Conservation (phyloP, 176 grass and related monocot genomes). For the Ensete glaucum region DNA sequence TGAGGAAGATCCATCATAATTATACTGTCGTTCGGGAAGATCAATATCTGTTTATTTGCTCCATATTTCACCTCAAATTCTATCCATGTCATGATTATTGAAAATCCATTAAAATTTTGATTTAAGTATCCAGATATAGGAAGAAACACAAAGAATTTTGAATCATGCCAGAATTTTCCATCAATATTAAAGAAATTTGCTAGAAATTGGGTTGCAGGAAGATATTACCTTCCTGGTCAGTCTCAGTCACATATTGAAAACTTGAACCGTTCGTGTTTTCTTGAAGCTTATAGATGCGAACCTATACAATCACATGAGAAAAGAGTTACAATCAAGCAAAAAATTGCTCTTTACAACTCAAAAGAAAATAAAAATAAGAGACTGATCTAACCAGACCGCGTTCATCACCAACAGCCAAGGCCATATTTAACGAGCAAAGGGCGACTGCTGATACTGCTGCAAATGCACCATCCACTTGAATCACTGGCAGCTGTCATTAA, state of each 20-base stretch:
- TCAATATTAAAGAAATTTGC: neutral
- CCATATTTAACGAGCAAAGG: slow-evolving; percentile 62
- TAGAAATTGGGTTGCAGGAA: slow-evolving; percentile 2
- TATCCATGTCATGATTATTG: neutral
- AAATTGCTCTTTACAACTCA: neutral
- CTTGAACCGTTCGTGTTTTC: slow-evolving; percentile 54
- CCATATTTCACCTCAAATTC: neutral
- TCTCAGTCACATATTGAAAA: slow-evolving; percentile 61
- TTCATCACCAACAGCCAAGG: slow-evolving; percentile 72
- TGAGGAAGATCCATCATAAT: neutral
- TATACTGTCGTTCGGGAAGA: neutral
- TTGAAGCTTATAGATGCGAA: slow-evolving; percentile 74
- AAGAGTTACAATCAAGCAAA: neutral
- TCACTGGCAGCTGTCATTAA: slow-evolving; percentile 47
- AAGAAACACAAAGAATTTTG: neutral
- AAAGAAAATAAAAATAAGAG: neutral
- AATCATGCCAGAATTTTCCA: neutral
- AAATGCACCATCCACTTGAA: slow-evolving; percentile 46
- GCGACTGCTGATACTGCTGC: slow-evolving; percentile 59
- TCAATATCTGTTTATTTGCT: neutral
- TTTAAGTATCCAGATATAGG: neutral
- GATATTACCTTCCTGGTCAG: slow-evolving; percentile 77
- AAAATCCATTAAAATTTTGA: neutral
- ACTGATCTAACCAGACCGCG: slow-evolving; percentile 80
- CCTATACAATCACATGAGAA: slow-evolving; percentile 38